Evolutionary conservation across 345 rosid species (phyloP).

Genomic region (Boechera stricta): DNA sequence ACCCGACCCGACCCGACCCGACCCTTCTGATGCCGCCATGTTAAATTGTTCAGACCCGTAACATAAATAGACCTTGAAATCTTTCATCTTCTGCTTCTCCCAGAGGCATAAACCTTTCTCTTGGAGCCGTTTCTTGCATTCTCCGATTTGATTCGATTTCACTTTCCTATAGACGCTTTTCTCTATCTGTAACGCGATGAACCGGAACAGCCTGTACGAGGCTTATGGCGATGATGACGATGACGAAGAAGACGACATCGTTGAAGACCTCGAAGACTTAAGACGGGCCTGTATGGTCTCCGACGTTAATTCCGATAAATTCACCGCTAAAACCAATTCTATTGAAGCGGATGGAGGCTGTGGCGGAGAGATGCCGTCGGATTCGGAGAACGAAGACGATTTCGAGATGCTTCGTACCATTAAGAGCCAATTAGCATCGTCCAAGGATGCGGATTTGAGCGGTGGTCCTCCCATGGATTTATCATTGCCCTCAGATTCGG

Average conservation of each 20-base stretch:
- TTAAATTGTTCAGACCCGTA: constrained; percentile 8
- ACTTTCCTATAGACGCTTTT: neutral
- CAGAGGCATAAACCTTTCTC: constrained; percentile 20
- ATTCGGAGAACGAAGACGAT: constrained; percentile 71
- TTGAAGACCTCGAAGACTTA: constrained; percentile 80
- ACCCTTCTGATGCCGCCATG: constrained; percentile 22
- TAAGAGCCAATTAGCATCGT: constrained; percentile 52
- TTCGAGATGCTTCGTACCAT: constrained; percentile 59
- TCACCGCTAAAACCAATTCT: constrained; percentile 6
- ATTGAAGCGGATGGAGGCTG: constrained; percentile 14
- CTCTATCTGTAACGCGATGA: constrained; percentile 43
- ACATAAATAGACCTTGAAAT: neutral
- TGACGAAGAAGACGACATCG: constrained; percentile 56
- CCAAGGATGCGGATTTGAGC: constrained; percentile 41
- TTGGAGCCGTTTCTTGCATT: constrained; percentile 19
- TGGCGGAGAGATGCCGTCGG: constrained; percentile 35
- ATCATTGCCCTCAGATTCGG: constrained; percentile 50
- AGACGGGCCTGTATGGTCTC: constrained; percentile 68
- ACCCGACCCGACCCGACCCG: constrained; percentile 1
- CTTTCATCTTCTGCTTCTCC: neutral
- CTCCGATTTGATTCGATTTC: neutral
- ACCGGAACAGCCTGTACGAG: constrained; percentile 42
- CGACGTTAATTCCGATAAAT: constrained; percentile 54
- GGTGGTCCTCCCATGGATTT: constrained; percentile 43
- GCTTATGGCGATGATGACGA: constrained; percentile 50